phyloP scores from a whole-genome alignment of 192 early-diverging fungal species.

The Mortierella hygrophila region DNA sequence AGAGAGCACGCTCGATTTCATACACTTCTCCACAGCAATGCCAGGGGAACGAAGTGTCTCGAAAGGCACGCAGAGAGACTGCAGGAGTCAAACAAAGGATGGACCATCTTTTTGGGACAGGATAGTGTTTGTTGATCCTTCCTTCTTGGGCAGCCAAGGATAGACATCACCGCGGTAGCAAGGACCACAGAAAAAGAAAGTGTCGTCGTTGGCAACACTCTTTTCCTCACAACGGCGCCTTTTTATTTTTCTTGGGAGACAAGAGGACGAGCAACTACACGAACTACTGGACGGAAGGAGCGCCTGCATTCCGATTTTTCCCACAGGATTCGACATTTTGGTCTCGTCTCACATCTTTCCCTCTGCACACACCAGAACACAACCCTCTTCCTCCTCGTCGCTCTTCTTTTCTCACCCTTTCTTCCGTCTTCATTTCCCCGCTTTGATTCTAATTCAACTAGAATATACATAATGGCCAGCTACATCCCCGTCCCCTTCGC shows the following conservation, averaged over 20 bases:
- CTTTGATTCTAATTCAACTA: neutral
- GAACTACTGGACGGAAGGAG: neutral
- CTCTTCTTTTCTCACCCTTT: neutral
- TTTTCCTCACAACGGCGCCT: neutral
- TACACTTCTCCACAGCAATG: neutral
- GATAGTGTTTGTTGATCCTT: neutral
- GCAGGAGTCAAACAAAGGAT: neutral
- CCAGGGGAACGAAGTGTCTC: neutral
- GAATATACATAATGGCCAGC: constrained; percentile 47
- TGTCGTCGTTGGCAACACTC: neutral
- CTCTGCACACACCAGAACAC: neutral
- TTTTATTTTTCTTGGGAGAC: neutral
- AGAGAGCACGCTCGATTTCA: neutral
- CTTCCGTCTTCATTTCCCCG: neutral
- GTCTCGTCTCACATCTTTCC: constrained; percentile 3
- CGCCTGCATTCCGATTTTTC: constrained; percentile 9
- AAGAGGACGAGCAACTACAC: neutral
- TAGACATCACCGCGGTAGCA: neutral
- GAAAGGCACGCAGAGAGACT: neutral
- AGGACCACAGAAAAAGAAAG: neutral
- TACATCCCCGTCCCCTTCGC: constrained; percentile 86
- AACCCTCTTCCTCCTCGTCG: neutral
- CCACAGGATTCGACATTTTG: constrained; percentile 5
- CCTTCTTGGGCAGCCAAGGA: neutral
- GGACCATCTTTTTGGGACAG: neutral